phyloP scores from a whole-genome alignment of 108 stramenopile species.

The Seminavis robusta region DNA sequence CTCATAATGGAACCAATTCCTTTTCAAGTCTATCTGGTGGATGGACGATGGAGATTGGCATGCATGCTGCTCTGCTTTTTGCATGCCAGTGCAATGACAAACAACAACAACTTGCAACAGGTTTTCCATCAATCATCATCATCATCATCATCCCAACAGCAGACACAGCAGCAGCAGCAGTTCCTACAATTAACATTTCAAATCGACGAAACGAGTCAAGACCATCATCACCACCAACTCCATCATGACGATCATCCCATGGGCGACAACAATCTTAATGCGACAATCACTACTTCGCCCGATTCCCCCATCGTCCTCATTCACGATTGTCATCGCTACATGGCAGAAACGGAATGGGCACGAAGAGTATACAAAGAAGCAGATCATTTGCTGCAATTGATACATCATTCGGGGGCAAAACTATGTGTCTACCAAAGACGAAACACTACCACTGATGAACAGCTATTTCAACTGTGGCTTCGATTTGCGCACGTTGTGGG shows the following conservation, averaged over 20 bases:
- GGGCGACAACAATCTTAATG: too few species aligned
- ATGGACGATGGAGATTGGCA: constrained; percentile 44
- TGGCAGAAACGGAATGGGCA: too few species aligned
- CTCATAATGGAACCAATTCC: constrained; percentile 24
- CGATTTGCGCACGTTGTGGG: too few species aligned
- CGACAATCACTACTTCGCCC: too few species aligned
- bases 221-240: too few species aligned
- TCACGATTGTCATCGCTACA: constrained; percentile 21
- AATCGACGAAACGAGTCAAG: constrained; percentile 4
- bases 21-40: constrained; percentile 53
- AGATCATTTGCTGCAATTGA: constrained; percentile 15
- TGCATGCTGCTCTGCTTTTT: constrained; percentile 27
- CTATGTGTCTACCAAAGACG: constrained; percentile 22
- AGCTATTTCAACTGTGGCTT: constrained; percentile 22
- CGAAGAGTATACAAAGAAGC: constrained; percentile 2
- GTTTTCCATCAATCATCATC: too few species aligned
- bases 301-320: constrained; percentile 17
- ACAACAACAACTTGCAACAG: too few species aligned
- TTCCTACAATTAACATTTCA: too few species aligned
- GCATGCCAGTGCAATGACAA: constrained; percentile 35
- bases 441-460: constrained; percentile 15
- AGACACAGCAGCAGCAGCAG: too few species aligned
- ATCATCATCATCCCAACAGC: constrained; percentile 6
- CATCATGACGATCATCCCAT: too few species aligned
- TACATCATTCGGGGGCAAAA: not conserved